Base-by-base conservation (phyloP, 2,329 filamentous ascomycete species). In the Pseudophaeomoniella oleicola region DNA sequence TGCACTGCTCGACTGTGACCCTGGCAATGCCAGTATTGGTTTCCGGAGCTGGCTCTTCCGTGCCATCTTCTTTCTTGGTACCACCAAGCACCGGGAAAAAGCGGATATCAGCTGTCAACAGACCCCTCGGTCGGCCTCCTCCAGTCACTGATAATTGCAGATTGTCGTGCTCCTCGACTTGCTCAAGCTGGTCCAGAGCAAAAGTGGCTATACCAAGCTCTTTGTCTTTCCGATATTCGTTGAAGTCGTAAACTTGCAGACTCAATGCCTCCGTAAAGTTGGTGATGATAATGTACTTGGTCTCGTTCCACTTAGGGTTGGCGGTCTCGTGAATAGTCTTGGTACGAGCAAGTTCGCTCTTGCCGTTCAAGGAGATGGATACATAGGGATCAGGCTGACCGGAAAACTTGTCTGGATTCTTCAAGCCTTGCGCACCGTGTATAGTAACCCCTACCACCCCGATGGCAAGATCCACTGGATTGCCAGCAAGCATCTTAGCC, bases 211-310 rank as follows among this genome's bases (percentile, higher is more conserved):
- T 71, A 37, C 88, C 90, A 34, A 98, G 72, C 56, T 94, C 85
- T 63, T 94, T 94, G 62, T 94, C 87, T 62, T 96, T 98, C 46
- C 90, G 78, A 58, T 82, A 82, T 39, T 94, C 90, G 50, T 98
- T 98, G 69, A 79, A 94, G 57, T 98, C 90, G 50, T 78, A 94
- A 18, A 94, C 57, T 38, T 81, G 75, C 38, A 98, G 71, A 15
- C 88, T 90, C 38, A 98, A 67, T 17, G 81, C 71, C 54, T 98
- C 90, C 40, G 81, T 82, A 53, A 93, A 81, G 3, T 85, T 93
- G 2, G 85, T 93, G 46, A 98, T 70, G 45, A 98, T 90, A 48
- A 96, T 75, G 55, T 94, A 94, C 53, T 94, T 77, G 0, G 90
- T 98, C 61, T 98, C 88, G 51, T 90, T 92, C 90, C 90, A 98